Base-by-base conservation (phyloP, 352 stramenopile species). In the Pythium aristosporum region DNA sequence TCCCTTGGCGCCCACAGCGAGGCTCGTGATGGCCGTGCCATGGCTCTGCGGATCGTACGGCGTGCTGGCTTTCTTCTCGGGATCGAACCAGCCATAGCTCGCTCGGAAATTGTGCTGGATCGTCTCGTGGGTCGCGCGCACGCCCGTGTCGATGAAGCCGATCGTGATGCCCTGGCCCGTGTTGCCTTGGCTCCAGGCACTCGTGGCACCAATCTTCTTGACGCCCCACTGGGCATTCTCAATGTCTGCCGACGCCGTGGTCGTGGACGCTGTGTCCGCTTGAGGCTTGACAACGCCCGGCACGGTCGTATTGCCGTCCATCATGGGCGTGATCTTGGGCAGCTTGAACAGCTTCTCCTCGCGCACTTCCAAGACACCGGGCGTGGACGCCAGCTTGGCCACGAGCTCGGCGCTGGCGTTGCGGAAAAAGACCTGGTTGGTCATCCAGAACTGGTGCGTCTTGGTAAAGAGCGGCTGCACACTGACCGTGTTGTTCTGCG, bases 131-230 rank as follows among this genome's bases (percentile, higher is more conserved):
- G 61, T 77, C n/a, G 49, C 56, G 1, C 48, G 58, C 7, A 72
- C 71, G 6, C 74, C 74, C 8, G 57, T 71, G 51, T 81, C 74
- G 32, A 81, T 79, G 25, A 55, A 61, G 7, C 56, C 68, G 2
- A 81, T 56, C 32, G 76, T 49, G 25, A 76, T 30, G 15, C 49
- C 60, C 39, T 72, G 52, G 16, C 61, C 74, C 7, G 16, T 66
- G 55, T 71, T 74, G 23, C 55, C 65, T 6, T 12, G 34, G 18
- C 46, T 54, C 74, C 74, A 82, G 13, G 75, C 70, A 0, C 28
- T 37, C 0, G 72, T 59, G 7, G 63, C 74, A 11, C 52, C n/a
- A 48, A 80, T 74, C 32, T 68, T 70, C 28, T 50, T 42, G 41
- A 76, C 46, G 12, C 72, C 69, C 74, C 74, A 81, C 39, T 78